A percentile compares a stretch with the other conserved stretches of the same genome.
Evolutionary conservation across 352 stramenopile species (phyloP).

Genomic region (Globisporangium acanthophoron): DNA sequence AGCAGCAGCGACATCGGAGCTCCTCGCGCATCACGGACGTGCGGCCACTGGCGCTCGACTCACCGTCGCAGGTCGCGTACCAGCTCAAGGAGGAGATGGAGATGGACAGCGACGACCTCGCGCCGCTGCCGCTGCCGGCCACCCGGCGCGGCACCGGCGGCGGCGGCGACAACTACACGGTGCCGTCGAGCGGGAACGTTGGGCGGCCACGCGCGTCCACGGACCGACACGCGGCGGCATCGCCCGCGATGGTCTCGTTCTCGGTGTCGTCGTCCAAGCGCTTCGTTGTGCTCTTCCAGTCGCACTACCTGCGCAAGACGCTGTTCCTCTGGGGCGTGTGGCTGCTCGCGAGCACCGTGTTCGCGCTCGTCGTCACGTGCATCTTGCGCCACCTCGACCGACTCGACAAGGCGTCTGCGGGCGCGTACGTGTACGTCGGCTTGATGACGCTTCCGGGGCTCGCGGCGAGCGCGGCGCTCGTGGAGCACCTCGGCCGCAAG

Average conservation of each 20-base stretch:
- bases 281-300: constrained; percentile 31
- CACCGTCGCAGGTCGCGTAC: constrained; percentile 7
- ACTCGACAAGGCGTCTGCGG: constrained; percentile 9
- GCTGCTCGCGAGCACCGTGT: constrained; percentile 18
- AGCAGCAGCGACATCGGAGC: constrained; percentile 22
- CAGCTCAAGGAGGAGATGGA: constrained; percentile 12
- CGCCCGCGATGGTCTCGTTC: constrained; percentile 32
- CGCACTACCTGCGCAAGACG: constrained; percentile 30
- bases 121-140: constrained; percentile 5
- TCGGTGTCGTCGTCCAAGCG: constrained; percentile 30
- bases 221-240: constrained; percentile 18
- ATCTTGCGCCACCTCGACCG: constrained; percentile 24
- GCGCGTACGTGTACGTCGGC: constrained; percentile 32
- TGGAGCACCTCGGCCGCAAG: constrained; percentile 31
- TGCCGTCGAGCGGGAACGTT: constrained; percentile 15
- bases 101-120: constrained; percentile 15
- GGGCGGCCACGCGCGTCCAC: constrained; percentile 17
- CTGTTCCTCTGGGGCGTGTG: constrained; percentile 43
- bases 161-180: constrained; percentile 15
- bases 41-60: constrained; percentile 2
- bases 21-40: constrained; percentile 12
- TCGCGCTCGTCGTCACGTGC: constrained; percentile 22
- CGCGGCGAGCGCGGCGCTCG: constrained; percentile 30
- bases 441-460: constrained; percentile 31
- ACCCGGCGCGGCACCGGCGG: constrained; percentile 2